Percentiles rank a stretch among this genome's conserved stretches.
These are phyloP conservation scores for Bruguiera gymnorhiza DNA, from an alignment of 345 rosid genomes.

Conservation along the genomic window DNA sequence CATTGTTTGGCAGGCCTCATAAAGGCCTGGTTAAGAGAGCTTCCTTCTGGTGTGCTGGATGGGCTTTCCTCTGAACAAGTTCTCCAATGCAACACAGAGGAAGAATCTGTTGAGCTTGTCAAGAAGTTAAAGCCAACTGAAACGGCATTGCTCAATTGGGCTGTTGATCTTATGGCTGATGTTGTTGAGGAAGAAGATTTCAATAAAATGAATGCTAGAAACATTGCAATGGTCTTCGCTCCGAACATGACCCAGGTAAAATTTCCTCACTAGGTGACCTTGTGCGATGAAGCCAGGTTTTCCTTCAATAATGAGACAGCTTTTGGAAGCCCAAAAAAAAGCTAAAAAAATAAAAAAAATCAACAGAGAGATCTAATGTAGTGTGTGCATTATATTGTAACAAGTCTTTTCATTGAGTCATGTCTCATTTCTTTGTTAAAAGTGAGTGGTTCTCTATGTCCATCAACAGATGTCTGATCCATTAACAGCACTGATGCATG, in stretches of 20 bases:
- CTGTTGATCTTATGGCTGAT: conserved; percentile 92
- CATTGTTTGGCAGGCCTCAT: conserved; percentile 95
- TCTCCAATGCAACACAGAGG: conserved; percentile 78
- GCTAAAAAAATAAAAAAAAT: no score
- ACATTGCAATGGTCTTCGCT: conserved; percentile 93
- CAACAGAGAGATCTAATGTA: neutral
- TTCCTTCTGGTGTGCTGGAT: conserved; percentile 90
- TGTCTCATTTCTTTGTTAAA: neutral
- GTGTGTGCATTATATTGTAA: neutral
- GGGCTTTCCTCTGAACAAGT: conserved; percentile 95
- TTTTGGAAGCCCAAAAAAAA: no score
- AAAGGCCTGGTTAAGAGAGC: conserved; percentile 98
- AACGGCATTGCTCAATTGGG: conserved; percentile 84
- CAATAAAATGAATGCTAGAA: conserved; percentile 93
- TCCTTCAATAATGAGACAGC: conserved; percentile 1
- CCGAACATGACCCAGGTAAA: conserved; percentile 95
- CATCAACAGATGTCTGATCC: conserved; percentile 82
- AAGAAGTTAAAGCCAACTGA: conserved; percentile 87
- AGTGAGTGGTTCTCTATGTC: conserved; percentile 8
- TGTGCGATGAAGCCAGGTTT: neutral
- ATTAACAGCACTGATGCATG: conserved; percentile 88
- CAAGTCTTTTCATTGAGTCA: no score
- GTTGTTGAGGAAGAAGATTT: conserved; percentile 86
- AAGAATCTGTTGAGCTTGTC: conserved; percentile 64
- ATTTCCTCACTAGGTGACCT: neutral